phyloP scores from a whole-genome alignment of 2,329 filamentous ascomycete species.

The Exophiala alcalophila region DNA sequence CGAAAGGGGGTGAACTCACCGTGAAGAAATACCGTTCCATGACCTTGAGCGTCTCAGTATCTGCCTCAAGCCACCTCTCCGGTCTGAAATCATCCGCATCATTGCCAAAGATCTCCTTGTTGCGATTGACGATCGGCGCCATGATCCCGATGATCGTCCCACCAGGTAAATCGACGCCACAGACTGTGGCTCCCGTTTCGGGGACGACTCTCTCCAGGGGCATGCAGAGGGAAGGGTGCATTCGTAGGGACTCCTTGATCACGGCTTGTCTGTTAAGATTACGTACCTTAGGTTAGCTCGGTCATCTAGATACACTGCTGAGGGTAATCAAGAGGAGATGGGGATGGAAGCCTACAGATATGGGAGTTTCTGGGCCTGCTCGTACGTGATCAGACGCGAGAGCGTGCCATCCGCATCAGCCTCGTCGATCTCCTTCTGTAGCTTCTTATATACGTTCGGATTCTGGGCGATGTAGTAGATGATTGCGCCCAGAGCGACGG shows the following conservation, averaged over 20 bases:
- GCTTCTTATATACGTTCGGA: too few relatives aligned
- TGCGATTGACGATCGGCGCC: conserved; percentile 8
- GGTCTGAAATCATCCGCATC: conserved; percentile 25
- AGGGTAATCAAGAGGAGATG: too few relatives aligned
- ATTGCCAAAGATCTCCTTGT: conserved; percentile 24
- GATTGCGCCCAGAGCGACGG: too few relatives aligned
- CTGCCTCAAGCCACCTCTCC: conserved; percentile 39
- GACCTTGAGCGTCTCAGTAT: conserved; percentile 7
- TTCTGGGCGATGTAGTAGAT: too few relatives aligned
- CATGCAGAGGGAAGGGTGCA: conserved; percentile 43
- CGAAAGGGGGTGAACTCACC: conserved; percentile 1
- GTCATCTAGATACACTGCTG: too few relatives aligned
- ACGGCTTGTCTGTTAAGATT: conserved; percentile 39
- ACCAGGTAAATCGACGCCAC: conserved; percentile 33
- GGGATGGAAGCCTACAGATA: too few relatives aligned
- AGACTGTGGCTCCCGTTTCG: conserved; percentile 48
- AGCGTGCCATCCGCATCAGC: too few relatives aligned
- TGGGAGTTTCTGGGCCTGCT: too few relatives aligned
- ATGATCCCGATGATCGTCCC: conserved; percentile 18
- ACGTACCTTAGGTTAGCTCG: too few relatives aligned
- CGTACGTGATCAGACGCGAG: too few relatives aligned
- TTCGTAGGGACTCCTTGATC: conserved; percentile 49
- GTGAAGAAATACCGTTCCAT: conserved; percentile 32
- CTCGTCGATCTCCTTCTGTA: too few relatives aligned
- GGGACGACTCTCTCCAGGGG: conserved; percentile 32